Conservation (phyloP, 345 rosid genomes). For the Populus simonii region DNA sequence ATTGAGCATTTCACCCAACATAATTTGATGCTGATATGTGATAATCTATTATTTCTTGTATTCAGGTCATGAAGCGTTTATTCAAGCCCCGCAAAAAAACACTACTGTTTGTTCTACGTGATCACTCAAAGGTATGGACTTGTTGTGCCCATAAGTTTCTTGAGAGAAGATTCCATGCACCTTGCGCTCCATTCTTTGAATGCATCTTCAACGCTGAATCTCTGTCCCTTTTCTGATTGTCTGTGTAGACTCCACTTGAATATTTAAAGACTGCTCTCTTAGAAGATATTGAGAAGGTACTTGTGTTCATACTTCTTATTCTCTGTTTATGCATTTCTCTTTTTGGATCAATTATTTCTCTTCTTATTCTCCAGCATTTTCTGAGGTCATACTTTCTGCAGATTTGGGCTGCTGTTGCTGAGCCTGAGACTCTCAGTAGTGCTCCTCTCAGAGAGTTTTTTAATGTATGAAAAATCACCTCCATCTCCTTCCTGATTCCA, state of each 20-base stretch:
- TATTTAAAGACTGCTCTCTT: constrained; percentile 26
- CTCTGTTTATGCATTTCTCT: background rate
- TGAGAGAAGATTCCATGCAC: no score
- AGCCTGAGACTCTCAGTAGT: constrained; percentile 21
- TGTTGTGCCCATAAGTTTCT: no score
- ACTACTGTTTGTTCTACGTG: no score
- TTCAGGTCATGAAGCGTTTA: no score
- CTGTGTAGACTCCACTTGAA: constrained; percentile 31
- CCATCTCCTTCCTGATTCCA: no score
- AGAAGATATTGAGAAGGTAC: constrained; percentile 38
- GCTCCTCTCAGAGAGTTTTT: constrained; percentile 34
- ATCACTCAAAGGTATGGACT: no score
- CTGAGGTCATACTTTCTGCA: constrained; percentile 10
- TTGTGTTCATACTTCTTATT: background rate
- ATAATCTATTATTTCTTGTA: no score
- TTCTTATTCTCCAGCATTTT: background rate
- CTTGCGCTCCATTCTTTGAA: background rate
- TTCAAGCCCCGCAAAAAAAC: no score
- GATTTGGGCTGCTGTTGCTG: constrained; percentile 34
- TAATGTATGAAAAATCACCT: constrained; percentile 17
- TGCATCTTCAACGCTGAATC: background rate
- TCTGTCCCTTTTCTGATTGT: background rate
- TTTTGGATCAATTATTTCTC: background rate
- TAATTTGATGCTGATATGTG: background rate
- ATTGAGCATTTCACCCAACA: no score